phyloP scores from a whole-genome alignment of 1,139 yeast species.

The Pichia sp. region DNA sequence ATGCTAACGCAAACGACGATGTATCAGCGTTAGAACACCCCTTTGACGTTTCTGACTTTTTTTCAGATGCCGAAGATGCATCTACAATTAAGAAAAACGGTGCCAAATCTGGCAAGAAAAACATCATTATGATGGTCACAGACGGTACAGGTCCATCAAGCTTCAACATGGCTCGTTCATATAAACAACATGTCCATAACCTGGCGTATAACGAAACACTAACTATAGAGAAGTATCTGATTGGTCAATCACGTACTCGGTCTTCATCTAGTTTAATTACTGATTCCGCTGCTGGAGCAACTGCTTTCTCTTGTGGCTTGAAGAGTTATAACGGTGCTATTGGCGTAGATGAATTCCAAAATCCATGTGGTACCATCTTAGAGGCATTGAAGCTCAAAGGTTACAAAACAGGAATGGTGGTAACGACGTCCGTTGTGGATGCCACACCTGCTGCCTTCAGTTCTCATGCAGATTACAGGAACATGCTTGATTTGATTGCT shows the following conservation, averaged over 20 bases:
- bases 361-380: slow-evolving; percentile 74
- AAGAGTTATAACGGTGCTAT: slow-evolving; percentile 83
- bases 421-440: slow-evolving; percentile 75
- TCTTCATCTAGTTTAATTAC: slow-evolving; percentile 68
- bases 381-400: slow-evolving; percentile 80
- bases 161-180: slow-evolving; percentile 65
- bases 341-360: slow-evolving; percentile 54
- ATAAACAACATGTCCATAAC: slow-evolving; percentile 49
- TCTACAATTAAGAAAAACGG: not conserved
- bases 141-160: slow-evolving; percentile 94
- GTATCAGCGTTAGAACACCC: not conserved
- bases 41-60: not conserved
- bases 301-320: slow-evolving; percentile 75
- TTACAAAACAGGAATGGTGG: slow-evolving; percentile 76
- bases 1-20: slow-evolving; percentile 1
- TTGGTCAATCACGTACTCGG: slow-evolving; percentile 75
- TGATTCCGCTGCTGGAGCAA: slow-evolving; percentile 93
- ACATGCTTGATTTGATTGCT: slow-evolving; percentile 78
- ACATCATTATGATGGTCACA: slow-evolving; percentile 77
- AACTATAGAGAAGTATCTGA: slow-evolving; percentile 53
- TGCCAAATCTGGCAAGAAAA: slow-evolving; percentile 32
- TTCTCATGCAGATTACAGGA: slow-evolving; percentile 65
- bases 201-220: slow-evolving; percentile 47
- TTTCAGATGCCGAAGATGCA: not conserved
- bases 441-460: slow-evolving; percentile 91